Base-by-base conservation (phyloP, 2,329 filamentous ascomycete species). In the Fusarium stilboides region DNA sequence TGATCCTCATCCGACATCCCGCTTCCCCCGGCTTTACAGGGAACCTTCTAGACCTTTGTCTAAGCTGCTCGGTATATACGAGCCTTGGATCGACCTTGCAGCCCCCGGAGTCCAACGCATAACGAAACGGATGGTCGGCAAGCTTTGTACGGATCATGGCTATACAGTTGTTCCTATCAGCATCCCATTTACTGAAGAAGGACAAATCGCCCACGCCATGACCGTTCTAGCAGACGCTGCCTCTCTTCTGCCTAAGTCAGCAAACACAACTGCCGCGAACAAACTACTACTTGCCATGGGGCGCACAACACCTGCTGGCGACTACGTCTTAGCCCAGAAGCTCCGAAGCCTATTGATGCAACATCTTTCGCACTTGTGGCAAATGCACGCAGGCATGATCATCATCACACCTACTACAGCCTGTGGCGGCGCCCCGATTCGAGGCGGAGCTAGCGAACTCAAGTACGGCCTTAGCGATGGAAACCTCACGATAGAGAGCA, bases 141-240 rank as follows among this genome's bases (percentile, higher is more conserved):
- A 85, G 52, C 82, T 94, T 2, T 84, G 82, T n/a, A 70, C 77
- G 7, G 77, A 84, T 13, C 77, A 84, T 17, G 85, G 84, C 50
- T 91, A 91, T 76, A 76, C 77, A n/a, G 73, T 84, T 6, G 78
- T 91, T 3, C 81, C 87, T 43, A 86, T 91, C 61, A 80, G 80
- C 3, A 85, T 91, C 43, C 88, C 89, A 0, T 83, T 87, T 28
- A 70, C 88, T 1, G 75, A 83, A 15, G 86, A 92, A 72, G 91
- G 90, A 31, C 91, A 94, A 76, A 84, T 88, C 13, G 91, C 92
- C 0, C 92, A 94, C 76, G 89, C 90, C n/a, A 79, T 94, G 69
- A 92, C 91, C 1, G 92, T 94, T 60, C 86, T 94, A 57, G 85
- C 86, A 13, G 92, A 94, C 39, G 83, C 78, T 2, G 79, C 83